Evolutionary conservation across 306 rosid genomes (phyloP), one percentile per base, ranked within the genome.

Genomic region (Dicorynia guianensis): DNA sequence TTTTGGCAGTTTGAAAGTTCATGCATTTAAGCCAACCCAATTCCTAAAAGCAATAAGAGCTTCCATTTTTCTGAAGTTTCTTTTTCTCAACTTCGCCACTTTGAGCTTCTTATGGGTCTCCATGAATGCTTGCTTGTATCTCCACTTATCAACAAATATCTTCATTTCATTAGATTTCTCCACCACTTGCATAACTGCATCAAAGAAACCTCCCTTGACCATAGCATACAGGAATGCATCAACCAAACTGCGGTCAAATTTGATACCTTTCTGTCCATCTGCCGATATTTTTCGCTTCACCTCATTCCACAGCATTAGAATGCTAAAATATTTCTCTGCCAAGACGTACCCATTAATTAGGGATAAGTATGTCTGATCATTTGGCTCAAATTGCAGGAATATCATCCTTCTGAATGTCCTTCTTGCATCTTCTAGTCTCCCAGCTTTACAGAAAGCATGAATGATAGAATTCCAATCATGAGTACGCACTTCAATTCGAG

Each of bases 391-490:
- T 73, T 81, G 97, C 83, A 95, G 85, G 86, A 95, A 95, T 60
- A 60, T 56, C 97, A 92, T 92, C 85, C 99, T 89, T 85, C 99
- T 85, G 39, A 92, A 84, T 61, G 99, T 95, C 70, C 97, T 90
- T 85, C 96, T 89, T 0, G 97, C 99, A 86, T 92, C 99, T 77
- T 95, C 97, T 17, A 92, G 83, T 76, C 93, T 85, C 80, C 96
- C 93, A 50, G 88, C 93, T 76, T 95, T 95, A 86, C 97, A 90
- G 83, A 95, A 95, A 59, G 97, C 97, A 57, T 92, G 97, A 65
- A 95, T 89, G 63, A 95, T 95, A 33, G 97, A 95, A 73, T 92
- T 95, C 99, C 97, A 95, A 75, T 95, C 99, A 76, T 95, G 99
- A 61, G 93, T 90, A 57, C 97, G 88, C 11, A 95, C 89, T 76